Percentiles rank a stretch among this genome's conserved stretches.
Conservation (phyloP, 2,329 filamentous ascomycete species). For the Fusarium sp. region DNA sequence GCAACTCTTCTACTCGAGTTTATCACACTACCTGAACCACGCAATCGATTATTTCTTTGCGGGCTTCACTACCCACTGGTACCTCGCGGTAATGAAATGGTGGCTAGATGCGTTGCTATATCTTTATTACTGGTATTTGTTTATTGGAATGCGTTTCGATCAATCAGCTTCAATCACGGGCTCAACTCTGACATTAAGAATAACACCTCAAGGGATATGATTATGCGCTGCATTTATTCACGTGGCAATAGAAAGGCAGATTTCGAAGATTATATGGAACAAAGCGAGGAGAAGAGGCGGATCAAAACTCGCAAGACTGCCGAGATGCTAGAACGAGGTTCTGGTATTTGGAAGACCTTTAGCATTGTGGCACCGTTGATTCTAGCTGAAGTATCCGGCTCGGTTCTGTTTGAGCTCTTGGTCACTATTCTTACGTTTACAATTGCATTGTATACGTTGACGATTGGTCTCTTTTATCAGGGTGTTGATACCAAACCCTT, state of each 20-base stretch:
- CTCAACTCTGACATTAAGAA: neutral
- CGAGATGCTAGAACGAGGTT: neutral
- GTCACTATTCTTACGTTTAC: conserved; percentile 1
- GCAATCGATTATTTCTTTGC: conserved; percentile 15
- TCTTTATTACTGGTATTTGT: conserved; percentile 8
- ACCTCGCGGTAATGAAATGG: neutral
- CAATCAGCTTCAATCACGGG: conserved; percentile 10
- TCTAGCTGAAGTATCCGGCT: conserved; percentile 10
- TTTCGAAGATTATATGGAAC: neutral
- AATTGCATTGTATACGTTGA: conserved; percentile 14
- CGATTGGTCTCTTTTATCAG: conserved; percentile 1
- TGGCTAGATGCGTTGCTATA: conserved; percentile 8
- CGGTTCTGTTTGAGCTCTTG: conserved; percentile 20
- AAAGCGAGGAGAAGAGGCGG: neutral
- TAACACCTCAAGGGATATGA: conserved; percentile 1
- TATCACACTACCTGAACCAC: conserved; percentile 11
- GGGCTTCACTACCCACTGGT: conserved; percentile 4
- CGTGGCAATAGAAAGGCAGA: neutral
- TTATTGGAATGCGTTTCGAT: conserved; percentile 25
- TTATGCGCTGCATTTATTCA: conserved; percentile 5
- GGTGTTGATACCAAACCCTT: conserved; percentile 4
- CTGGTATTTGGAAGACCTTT: conserved; percentile 3
- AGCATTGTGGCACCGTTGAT: conserved; percentile 6
- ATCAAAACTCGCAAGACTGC: conserved; percentile 2
- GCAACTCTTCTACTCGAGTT: conserved; percentile 9